Evolutionary conservation across 1,139 yeast genomes (phyloP).

Genomic region (Sugiyamaella sp.): DNA sequence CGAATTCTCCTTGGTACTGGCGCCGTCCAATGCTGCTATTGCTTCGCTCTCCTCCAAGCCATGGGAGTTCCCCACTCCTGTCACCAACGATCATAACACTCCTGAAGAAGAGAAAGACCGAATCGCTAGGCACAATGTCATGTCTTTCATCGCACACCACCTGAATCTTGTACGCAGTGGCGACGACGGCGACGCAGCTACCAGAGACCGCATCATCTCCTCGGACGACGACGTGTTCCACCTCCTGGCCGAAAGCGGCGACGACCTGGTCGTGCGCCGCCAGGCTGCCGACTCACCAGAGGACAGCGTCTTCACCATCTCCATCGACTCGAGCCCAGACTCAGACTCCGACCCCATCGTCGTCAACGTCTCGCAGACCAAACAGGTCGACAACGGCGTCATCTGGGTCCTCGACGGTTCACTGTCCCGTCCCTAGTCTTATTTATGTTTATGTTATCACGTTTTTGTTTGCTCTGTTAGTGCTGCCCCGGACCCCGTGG

Average conservation of each 20-base stretch:
- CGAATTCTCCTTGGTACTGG: slow-evolving; percentile 40
- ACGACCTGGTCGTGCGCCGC: slow-evolving; percentile 23
- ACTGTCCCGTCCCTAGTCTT: slow-evolving; percentile 25
- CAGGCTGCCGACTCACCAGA: slow-evolving; percentile 20
- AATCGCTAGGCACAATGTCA: slow-evolving; percentile 35
- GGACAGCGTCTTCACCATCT: slow-evolving; percentile 22
- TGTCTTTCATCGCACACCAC: slow-evolving; percentile 39
- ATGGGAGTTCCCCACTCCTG: slow-evolving; percentile 42
- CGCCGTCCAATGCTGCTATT: slow-evolving; percentile 43
- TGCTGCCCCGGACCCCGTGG: background rate
- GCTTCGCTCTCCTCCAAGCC: slow-evolving; percentile 39
- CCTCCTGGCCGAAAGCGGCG: slow-evolving; percentile 27
- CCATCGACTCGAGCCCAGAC: slow-evolving; percentile 15
- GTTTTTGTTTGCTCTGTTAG: background rate
- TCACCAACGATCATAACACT: slow-evolving; percentile 25
- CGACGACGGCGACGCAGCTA: slow-evolving; percentile 10
- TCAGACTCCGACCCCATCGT: slow-evolving; percentile 11
- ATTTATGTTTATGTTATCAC: background rate
- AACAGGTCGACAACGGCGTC: slow-evolving; percentile 36
- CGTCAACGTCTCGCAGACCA: slow-evolving; percentile 30
- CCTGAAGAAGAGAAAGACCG: slow-evolving; percentile 36
- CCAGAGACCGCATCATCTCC: slow-evolving; percentile 16
- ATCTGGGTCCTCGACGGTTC: slow-evolving; percentile 34
- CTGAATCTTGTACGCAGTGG: slow-evolving; percentile 33
- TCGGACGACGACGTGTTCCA: slow-evolving; percentile 16